Percentiles rank a stretch among this genome's conserved stretches.
Conservation (phyloP, 2,329 filamentous ascomycete species). For the Trichoderma simmonsii region DNA sequence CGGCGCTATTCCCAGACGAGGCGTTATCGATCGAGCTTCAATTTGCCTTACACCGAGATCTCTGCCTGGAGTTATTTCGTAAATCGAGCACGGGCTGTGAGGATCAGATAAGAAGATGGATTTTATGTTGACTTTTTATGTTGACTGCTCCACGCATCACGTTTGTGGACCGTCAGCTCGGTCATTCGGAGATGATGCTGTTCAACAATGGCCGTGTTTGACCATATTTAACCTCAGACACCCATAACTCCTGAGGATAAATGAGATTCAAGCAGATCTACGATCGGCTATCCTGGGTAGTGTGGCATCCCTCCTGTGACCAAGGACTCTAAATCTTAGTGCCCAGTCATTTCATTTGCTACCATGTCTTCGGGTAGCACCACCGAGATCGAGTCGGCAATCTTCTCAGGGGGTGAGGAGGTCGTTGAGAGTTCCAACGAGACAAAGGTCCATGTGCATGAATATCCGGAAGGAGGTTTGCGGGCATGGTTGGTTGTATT, state of each 20-base stretch:
- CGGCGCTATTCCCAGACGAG: not conserved
- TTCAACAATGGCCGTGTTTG: not conserved
- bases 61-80: not conserved
- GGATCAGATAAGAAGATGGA: not conserved
- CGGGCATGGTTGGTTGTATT: constrained; percentile 8
- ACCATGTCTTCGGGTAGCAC: constrained; percentile 5
- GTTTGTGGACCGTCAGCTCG: not conserved
- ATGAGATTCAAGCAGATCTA: not conserved
- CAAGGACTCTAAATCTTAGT: not conserved
- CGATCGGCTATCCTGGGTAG: constrained; percentile 1
- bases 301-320: not conserved
- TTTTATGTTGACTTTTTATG: not conserved
- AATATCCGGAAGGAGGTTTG: not conserved
- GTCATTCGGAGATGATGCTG: not conserved
- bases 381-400: constrained; percentile 11
- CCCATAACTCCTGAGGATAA: not conserved
- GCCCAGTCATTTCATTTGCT: not conserved
- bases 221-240: not conserved
- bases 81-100: not conserved
- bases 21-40: not conserved
- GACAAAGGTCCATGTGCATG: not conserved
- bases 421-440: not conserved
- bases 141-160: not conserved
- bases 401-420: not conserved
- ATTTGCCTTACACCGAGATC: not conserved